Conservation (phyloP, 1,139 yeast genomes). For the Blastobotrys proliferans region DNA sequence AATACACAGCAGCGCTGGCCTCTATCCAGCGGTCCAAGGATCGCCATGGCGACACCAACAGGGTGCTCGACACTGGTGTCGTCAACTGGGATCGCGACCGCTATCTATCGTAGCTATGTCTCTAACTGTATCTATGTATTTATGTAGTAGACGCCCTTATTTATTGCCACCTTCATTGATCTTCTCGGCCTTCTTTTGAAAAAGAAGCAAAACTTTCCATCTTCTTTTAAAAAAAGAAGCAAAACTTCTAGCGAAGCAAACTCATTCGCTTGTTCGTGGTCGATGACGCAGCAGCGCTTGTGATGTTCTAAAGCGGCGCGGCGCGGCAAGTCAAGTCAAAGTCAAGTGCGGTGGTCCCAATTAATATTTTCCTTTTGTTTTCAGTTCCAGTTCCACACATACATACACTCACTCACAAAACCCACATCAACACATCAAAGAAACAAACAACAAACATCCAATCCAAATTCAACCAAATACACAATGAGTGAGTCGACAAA, state of each 20-base stretch:
- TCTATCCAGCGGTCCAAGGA: constrained; percentile 13
- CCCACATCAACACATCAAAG: not conserved
- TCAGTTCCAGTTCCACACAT: too few species aligned
- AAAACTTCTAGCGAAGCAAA: too few species aligned
- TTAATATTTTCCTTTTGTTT: too few species aligned
- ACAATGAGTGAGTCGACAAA: constrained; percentile 29
- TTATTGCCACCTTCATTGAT: not conserved
- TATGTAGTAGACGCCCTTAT: not conserved
- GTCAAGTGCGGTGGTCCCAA: too few species aligned
- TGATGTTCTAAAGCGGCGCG: too few species aligned
- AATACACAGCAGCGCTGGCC: constrained; percentile 18
- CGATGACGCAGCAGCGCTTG: too few species aligned
- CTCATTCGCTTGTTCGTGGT: too few species aligned
- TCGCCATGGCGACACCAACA: constrained; percentile 11
- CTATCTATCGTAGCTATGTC: not conserved
- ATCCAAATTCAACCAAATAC: not conserved
- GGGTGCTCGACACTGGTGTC: constrained; percentile 16
- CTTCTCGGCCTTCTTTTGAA: too few species aligned
- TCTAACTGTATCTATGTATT: not conserved
- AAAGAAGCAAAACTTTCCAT: too few species aligned
- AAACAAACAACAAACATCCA: constrained; percentile 1
- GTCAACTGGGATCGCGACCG: constrained; percentile 18
- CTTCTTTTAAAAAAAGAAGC: too few species aligned
- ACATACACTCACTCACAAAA: too few species aligned
- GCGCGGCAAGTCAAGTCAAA: too few species aligned